Base-by-base conservation (phyloP, 495 filamentous ascomycete species). In the Xylaria intraflava region DNA sequence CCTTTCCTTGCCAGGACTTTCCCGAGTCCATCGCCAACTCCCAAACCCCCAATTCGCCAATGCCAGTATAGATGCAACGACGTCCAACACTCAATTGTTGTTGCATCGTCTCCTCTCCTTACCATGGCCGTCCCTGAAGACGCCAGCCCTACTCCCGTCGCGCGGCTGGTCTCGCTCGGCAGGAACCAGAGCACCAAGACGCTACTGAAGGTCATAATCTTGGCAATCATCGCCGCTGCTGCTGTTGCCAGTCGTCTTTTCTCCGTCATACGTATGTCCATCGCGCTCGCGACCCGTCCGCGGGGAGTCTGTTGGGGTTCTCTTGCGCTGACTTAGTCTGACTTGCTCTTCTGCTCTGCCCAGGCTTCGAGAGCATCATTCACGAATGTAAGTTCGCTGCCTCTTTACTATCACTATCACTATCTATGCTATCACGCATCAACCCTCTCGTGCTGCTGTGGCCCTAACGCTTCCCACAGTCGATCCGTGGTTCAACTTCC, bases 401-500 rank as follows among this genome's bases (percentile, higher is more conserved):
- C 33, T 45, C 44, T 53, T 36, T 44, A 33, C 44, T 26, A 35
- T 29, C 22, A 43, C 30, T 42, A 36, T 23, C 19, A 30, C 23
- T 24, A 35, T 26, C n/a, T 24, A 49, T 42, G 48, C 46, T 45
- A 40, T 36, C 44, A 49, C 44, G 8, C 55, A 55, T 24, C 57
- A 62, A 35, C 53, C 58, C 48, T 64, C 69, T 57, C 69, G 20
- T 14, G 8, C 60, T 35, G 12, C 58, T 36, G 53, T 31, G 29
- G n/a, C 29, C n/a, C 17, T 55, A 16, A 68, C 55, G 9, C 49
- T 54, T 33, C 48, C 41, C 56, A 31, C 60, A 97, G 93, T 97
- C 73, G 93, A 99, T 72, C 94, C 94, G n/a, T 99, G 94, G 94
- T 99, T 99, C 73, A 99, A 99, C 72, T 99, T 99, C 73, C 80